phyloP scores from a whole-genome alignment of 495 filamentous ascomycete species.

The Hypoxylon trugodes region DNA sequence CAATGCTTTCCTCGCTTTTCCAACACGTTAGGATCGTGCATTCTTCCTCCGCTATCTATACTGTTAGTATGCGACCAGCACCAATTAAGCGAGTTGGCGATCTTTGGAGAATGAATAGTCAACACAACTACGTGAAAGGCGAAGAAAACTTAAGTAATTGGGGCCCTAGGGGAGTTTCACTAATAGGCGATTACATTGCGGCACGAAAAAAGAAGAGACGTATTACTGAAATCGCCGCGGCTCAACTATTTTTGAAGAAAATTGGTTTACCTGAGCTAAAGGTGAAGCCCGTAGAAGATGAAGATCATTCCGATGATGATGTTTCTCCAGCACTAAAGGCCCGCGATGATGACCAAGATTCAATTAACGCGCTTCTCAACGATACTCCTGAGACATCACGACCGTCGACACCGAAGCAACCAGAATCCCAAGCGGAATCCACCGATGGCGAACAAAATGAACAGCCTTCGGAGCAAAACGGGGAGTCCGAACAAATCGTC shows the following conservation, averaged over 20 bases:
- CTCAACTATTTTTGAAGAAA: constrained; percentile 71
- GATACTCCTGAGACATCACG: constrained; percentile 54
- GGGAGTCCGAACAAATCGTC: constrained; percentile 16
- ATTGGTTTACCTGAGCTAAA: constrained; percentile 48
- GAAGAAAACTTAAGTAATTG: constrained; percentile 85
- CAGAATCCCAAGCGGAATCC: constrained; percentile 31
- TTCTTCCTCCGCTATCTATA: constrained; percentile 85
- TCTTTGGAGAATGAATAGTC: constrained; percentile 96
- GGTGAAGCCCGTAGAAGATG: constrained; percentile 27
- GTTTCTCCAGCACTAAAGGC: constrained; percentile 31
- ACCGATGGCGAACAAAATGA: constrained; percentile 17
- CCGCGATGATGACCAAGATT: constrained; percentile 44
- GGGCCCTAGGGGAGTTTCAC: constrained; percentile 86
- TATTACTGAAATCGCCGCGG: constrained; percentile 80
- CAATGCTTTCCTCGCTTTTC: constrained; percentile 87
- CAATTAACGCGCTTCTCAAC: constrained; percentile 51
- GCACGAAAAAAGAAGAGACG: constrained; percentile 74
- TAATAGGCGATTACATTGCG: constrained; percentile 82
- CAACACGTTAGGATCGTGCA: constrained; percentile 85
- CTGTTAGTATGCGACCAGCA: constrained; percentile 81
- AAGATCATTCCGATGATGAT: constrained; percentile 55
- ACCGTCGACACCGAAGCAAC: constrained; percentile 41
- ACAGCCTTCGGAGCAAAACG: constrained; percentile 12
- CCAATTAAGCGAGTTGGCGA: constrained; percentile 91
- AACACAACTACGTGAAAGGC: constrained; percentile 92